A percentile compares a stretch with the other conserved stretches of the same genome.
phyloP scores from a whole-genome alignment of 208 protist species.

The Leishmania turanica region DNA sequence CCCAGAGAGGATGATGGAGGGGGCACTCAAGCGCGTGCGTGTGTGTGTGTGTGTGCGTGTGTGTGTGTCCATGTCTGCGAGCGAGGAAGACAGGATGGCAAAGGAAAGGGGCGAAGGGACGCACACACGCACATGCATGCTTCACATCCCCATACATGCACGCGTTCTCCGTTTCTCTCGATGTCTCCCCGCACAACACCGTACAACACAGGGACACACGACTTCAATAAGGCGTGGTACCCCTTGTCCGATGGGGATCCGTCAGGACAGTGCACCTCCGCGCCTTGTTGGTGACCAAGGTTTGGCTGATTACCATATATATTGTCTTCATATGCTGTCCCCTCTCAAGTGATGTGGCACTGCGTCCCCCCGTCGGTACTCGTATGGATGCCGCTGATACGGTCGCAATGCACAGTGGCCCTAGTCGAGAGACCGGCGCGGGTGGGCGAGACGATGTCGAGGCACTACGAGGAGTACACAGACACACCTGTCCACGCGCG shows the following conservation, averaged over 20 bases:
- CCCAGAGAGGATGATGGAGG: neutral
- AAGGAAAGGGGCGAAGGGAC: neutral
- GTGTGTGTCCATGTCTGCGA: neutral
- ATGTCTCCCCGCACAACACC: neutral
- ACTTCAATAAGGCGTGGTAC: neutral
- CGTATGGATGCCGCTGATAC: neutral
- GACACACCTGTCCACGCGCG: neutral
- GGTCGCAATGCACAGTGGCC: neutral
- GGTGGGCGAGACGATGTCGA: neutral
- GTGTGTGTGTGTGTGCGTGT: neutral
- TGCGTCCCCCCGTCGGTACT: neutral
- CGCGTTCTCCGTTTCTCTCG: neutral
- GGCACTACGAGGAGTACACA: constrained; percentile 1
- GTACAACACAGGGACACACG: neutral
- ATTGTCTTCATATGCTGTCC: neutral
- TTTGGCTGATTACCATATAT: neutral
- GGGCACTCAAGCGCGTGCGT: neutral
- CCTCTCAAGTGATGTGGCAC: neutral
- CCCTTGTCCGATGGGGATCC: neutral
- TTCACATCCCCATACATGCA: neutral
- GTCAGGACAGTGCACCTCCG: neutral
- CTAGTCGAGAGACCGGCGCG: neutral
- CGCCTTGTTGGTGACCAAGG: neutral
- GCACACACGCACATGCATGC: constrained; percentile 3
- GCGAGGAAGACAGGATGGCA: neutral